Base-by-base conservation (phyloP, 495 filamentous ascomycete genomes). In the Penicillium parvum region DNA sequence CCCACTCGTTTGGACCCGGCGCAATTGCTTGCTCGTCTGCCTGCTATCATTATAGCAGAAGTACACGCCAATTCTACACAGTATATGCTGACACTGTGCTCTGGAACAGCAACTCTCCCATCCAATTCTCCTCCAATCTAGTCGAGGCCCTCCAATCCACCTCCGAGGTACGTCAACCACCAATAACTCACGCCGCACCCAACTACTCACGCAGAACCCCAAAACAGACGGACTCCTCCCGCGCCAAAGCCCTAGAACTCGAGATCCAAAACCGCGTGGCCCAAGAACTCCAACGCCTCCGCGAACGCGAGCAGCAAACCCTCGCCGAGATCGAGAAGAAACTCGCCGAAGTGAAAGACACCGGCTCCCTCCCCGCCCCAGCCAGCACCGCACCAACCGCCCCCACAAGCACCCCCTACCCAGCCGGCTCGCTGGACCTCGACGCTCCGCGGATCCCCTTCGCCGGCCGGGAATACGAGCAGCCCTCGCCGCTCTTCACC, bases 211-310 rank as follows among this genome's bases (percentile, higher is more conserved):
- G 18, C 32, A 34, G 9, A n/a, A 4, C 1, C 2, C 12, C n/a
- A 9, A 18, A 37, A 45, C 65, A 95, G 89, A 87, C 83, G 65
- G 88, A 98, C 70, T 78, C 83, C 34, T 87, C 88, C 48, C 90
- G 92, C 57, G 72, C 82, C 53, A 86, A 86, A 65, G 66, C 80
- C 66, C 68, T 88, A 60, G 92, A 98, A 66, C 81, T 94, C 45
- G 81, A 88, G 50, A 85, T 96, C 60, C 89, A 96, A 71, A 68
- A 75, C 51, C 94, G 94, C 67, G 88, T 97, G 47, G 76, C 81
- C 54, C 69, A 79, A 49, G 94, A 97, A 66, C 84, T 98, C 36
- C 75, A 83, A 50, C 81, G 82, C 37, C 79, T 95, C 40, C 75
- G 73, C 50, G 74, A 81, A 19, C 78, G 85, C 42, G 75, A 82